Conservation (phyloP, 192 early-diverging fungal species). For the Chytriomyces sp. region DNA sequence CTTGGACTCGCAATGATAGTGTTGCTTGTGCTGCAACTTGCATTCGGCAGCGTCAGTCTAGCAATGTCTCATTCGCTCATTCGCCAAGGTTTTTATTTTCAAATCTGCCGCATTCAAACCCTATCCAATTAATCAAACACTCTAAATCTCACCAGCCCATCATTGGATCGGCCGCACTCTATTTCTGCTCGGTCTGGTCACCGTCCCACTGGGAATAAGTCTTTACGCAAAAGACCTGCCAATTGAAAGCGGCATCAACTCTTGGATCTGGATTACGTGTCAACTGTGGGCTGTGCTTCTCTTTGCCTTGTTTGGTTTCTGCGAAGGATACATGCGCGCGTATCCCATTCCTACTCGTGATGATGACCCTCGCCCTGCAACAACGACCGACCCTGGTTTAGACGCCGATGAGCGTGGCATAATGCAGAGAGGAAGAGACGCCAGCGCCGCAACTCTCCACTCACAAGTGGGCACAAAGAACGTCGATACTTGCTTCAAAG, state of each 20-base stretch:
- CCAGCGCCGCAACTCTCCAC: too few relatives aligned
- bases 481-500: too few relatives aligned
- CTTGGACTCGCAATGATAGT: constrained; percentile 18
- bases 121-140: too few relatives aligned
- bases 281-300: constrained; percentile 10
- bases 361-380: too few relatives aligned
- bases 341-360: too few relatives aligned
- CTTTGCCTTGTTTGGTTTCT: constrained; percentile 13
- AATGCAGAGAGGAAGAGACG: too few relatives aligned
- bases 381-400: too few relatives aligned
- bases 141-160: constrained; percentile 1
- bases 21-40: background rate
- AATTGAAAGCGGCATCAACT: background rate
- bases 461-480: too few relatives aligned
- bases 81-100: too few relatives aligned
- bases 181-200: constrained; percentile 9
- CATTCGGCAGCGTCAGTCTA: background rate
- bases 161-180: constrained; percentile 30
- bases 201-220: constrained; percentile 22
- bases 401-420: too few relatives aligned
- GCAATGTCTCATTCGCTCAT: too few relatives aligned
- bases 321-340: constrained; percentile 17
- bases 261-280: constrained; percentile 17
- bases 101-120: too few relatives aligned
- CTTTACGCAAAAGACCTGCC: background rate